A percentile compares a stretch with the other conserved stretches of the same genome.
phyloP scores from a whole-genome alignment of 495 filamentous ascomycete species.

The Halenospora varia region DNA sequence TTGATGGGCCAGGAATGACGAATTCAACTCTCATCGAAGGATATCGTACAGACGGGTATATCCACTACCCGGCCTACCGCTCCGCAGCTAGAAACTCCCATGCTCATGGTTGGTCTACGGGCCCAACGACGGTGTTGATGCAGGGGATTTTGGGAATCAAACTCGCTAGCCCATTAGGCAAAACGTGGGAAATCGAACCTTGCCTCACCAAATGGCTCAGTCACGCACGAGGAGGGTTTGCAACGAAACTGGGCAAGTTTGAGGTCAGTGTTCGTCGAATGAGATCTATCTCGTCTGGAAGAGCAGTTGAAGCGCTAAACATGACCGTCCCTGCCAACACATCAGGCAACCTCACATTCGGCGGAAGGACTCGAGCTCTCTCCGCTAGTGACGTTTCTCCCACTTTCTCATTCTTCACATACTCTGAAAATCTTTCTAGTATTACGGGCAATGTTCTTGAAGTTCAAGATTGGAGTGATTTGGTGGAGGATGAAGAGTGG shows the following conservation, averaged over 20 bases:
- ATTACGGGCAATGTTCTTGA: not conserved
- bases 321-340: slow-evolving; percentile 43
- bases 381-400: not conserved
- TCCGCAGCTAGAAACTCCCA: slow-evolving; percentile 49
- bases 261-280: slow-evolving; percentile 30
- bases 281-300: slow-evolving; percentile 12
- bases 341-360: slow-evolving; percentile 37
- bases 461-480: slow-evolving; percentile 4
- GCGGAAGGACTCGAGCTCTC: slow-evolving; percentile 17
- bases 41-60: slow-evolving; percentile 48
- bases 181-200: slow-evolving; percentile 48
- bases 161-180: slow-evolving; percentile 41
- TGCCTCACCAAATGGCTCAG: slow-evolving; percentile 46
- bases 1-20: slow-evolving; percentile 56
- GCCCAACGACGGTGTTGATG: slow-evolving; percentile 52
- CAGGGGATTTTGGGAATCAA: slow-evolving; percentile 51
- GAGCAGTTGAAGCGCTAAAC: slow-evolving; percentile 33
- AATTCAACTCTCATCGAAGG: slow-evolving; percentile 59
- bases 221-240: slow-evolving; percentile 51
- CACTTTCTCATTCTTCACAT: slow-evolving; percentile 5
- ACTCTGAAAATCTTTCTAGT: slow-evolving; percentile 23
- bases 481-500: slow-evolving; percentile 21
- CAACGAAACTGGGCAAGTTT: slow-evolving; percentile 48
- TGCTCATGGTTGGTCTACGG: slow-evolving; percentile 58
- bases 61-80: slow-evolving; percentile 54